Conservation (phyloP, 805 yeast genomes). For the Pichia kluyveri region DNA sequence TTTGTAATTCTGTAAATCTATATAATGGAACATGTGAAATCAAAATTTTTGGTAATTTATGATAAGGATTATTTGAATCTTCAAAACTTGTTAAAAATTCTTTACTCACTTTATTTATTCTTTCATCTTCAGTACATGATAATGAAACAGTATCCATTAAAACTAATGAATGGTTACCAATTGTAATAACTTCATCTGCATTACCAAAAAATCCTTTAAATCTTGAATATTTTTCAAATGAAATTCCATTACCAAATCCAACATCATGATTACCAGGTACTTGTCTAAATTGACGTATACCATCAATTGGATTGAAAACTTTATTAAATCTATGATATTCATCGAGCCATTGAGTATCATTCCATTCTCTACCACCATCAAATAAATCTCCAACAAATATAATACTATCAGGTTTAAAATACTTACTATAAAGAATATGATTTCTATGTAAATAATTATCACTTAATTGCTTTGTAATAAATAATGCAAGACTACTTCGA, state of each 20-base stretch:
- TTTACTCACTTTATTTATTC: conserved; percentile 38
- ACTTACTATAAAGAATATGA: conserved; percentile 43
- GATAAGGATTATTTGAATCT: conserved; percentile 11
- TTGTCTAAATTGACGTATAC: conserved; percentile 30
- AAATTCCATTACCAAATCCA: conserved; percentile 77
- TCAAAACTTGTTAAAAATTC: conserved; percentile 38
- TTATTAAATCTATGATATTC: conserved; percentile 62
- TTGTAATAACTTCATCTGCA: conserved; percentile 42
- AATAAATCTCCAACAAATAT: conserved; percentile 85
- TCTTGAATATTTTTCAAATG: conserved; percentile 45
- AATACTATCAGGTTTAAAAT: conserved; percentile 67
- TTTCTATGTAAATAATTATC: conserved; percentile 80
- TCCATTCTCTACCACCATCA: conserved; percentile 92
- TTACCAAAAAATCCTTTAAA: conserved; percentile 71
- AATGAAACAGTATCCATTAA: conserved; percentile 78
- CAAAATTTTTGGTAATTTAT: conserved; percentile 51
- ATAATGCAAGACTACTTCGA: conserved; percentile 36
- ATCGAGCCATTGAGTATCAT: conserved; percentile 46
- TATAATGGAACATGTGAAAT: conserved; percentile 85
- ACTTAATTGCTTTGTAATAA: conserved; percentile 47
- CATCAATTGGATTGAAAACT: conserved; percentile 40
- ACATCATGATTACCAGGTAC: conserved; percentile 96
- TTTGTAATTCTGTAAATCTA: conserved; percentile 50
- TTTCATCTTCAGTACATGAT: conserved; percentile 44
- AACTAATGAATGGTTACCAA: conserved; percentile 67